phyloP scores from a whole-genome alignment of 1,284 basidiomycete species.

The Coniophora puteana region DNA sequence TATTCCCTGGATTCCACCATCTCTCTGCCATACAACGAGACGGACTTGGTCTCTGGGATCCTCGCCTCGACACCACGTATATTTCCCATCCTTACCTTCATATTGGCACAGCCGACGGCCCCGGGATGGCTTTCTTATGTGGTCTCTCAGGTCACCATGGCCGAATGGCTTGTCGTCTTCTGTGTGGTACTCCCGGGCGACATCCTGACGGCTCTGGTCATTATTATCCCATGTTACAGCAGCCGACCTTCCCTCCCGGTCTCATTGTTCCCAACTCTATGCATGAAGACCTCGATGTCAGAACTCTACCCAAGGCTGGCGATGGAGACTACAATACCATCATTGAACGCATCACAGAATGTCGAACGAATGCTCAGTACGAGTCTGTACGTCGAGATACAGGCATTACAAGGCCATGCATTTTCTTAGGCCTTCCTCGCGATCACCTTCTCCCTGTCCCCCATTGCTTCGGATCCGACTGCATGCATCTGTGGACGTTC shows the following conservation, averaged over 20 bases:
- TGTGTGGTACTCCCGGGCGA: constrained; percentile 16
- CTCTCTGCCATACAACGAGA: constrained; percentile 5
- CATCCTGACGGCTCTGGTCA: constrained; percentile 15
- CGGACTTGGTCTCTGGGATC: constrained; percentile 16
- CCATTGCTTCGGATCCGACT: constrained; percentile 11
- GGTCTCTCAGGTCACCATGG: constrained; percentile 26
- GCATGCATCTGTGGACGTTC: constrained; percentile 28
- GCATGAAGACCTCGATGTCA: constrained; percentile 6
- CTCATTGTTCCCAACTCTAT: constrained; percentile 8
- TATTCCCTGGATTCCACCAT: constrained; percentile 7
- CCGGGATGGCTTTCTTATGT: constrained; percentile 19
- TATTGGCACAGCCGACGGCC: constrained; percentile 22
- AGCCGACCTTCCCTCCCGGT: constrained; percentile 9
- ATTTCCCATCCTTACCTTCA: constrained; percentile 12
- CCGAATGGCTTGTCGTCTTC: constrained; percentile 16
- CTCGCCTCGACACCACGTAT: constrained; percentile 10
- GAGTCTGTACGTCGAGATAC: constrained; percentile 4
- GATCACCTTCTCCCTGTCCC: constrained; percentile 12
- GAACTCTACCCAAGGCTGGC: constrained; percentile 5
- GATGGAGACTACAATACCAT: constrained; percentile 5
- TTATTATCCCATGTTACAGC: constrained; percentile 17
- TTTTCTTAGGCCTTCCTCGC: constrained; percentile 8
- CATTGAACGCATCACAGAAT: constrained; percentile 3
- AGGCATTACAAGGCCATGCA: constrained; percentile 11
- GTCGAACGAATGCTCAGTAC: constrained; percentile 7